Conservation (phyloP, 169 alveolate species). For the Perkinsus marinus region DNA sequence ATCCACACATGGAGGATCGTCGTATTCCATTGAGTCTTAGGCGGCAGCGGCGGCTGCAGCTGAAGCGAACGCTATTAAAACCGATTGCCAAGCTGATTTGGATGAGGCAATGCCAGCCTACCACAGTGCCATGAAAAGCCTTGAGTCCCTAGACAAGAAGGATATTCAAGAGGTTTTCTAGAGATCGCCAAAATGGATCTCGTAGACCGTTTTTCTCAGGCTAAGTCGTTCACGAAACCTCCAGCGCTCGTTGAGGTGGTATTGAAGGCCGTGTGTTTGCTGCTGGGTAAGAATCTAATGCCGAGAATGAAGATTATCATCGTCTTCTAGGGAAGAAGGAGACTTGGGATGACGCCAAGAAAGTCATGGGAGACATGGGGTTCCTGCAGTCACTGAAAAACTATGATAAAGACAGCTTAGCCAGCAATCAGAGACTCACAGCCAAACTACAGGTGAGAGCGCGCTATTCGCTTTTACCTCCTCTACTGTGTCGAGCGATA, state of each 20-base stretch:
- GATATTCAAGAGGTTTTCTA: constrained; percentile 54
- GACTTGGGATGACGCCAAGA: constrained; percentile 73
- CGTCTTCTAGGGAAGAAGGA: constrained; percentile 49
- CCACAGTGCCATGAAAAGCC: constrained; percentile 69
- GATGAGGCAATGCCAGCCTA: constrained; percentile 70
- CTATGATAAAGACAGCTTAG: constrained; percentile 58
- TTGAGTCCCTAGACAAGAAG: constrained; percentile 67
- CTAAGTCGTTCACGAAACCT: constrained; percentile 71
- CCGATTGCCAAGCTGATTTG: constrained; percentile 48
- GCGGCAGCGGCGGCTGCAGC: constrained; percentile 60
- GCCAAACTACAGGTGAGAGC: constrained; percentile 39
- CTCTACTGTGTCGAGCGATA: too few relatives aligned
- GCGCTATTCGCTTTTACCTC: too few relatives aligned
- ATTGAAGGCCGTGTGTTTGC: constrained; percentile 65
- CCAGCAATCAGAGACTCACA: constrained; percentile 34
- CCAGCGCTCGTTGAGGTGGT: constrained; percentile 67
- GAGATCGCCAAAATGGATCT: too few relatives aligned
- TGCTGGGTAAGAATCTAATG: constrained; percentile 2
- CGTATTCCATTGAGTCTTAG: not conserved
- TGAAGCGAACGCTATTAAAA: constrained; percentile 58
- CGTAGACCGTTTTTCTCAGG: not conserved
- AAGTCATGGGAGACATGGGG: constrained; percentile 60
- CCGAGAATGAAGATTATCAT: not conserved
- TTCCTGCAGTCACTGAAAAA: constrained; percentile 49
- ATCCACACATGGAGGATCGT: too few relatives aligned